Percentiles rank a stretch among this genome's conserved stretches.
These are phyloP conservation scores for Irpex sp. DNA, from an alignment of 1,284 basidiomycete genomes.

Conservation along the genomic window DNA sequence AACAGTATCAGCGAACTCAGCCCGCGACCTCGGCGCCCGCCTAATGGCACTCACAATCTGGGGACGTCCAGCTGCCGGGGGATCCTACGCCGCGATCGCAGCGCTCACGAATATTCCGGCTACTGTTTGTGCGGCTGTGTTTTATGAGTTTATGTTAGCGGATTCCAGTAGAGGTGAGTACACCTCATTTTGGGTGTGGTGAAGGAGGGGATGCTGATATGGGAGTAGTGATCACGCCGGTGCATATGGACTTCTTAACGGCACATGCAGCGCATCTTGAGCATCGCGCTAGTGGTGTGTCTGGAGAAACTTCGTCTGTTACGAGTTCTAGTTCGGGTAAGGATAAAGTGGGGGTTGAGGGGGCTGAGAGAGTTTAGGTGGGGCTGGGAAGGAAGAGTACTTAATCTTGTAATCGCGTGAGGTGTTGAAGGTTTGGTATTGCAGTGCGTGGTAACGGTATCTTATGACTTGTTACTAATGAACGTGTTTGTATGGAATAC, in stretches of 20 bases:
- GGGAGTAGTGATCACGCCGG: conserved; percentile 14
- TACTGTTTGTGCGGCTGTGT: conserved; percentile 43
- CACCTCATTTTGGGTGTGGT: neutral
- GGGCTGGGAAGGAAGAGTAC: neutral
- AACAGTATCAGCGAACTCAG: conserved; percentile 55
- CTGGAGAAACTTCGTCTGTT: neutral
- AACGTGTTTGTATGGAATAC: too few relatives aligned
- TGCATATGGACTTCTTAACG: conserved; percentile 18
- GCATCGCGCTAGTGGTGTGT: conserved; percentile 5
- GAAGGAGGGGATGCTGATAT: neutral
- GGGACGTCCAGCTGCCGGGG: conserved; percentile 51
- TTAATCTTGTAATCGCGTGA: neutral
- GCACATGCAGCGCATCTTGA: conserved; percentile 24
- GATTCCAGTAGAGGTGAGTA: conserved; percentile 48
- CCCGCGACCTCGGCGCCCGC: conserved; percentile 63
- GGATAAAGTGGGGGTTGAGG: neutral
- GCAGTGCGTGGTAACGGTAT: neutral
- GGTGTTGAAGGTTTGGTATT: neutral
- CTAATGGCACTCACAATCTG: conserved; percentile 57
- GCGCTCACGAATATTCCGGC: conserved; percentile 66
- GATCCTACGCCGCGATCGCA: conserved; percentile 62
- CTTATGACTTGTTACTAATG: neutral
- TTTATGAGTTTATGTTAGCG: conserved; percentile 53
- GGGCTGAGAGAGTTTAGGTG: neutral
- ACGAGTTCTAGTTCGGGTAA: neutral